phyloP scores from a whole-genome alignment of 192 early-diverging fungal genomes.

The Coemansia sp. region DNA sequence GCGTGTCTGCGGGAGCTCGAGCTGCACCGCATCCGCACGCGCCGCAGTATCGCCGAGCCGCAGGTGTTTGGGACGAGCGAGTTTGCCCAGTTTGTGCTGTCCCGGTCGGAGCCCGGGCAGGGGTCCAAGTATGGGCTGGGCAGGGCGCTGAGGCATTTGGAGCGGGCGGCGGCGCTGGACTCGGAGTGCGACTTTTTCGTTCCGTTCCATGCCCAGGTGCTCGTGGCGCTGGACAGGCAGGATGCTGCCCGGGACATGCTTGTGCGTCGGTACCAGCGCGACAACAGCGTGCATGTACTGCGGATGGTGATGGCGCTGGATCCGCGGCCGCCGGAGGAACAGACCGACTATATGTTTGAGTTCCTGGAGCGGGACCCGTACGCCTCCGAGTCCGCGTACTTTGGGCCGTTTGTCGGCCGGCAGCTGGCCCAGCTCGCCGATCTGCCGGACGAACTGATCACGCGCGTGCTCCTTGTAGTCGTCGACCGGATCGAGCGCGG shows the following conservation, averaged over 20 bases:
- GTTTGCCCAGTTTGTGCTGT: constrained; percentile 12
- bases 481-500: constrained; percentile 35
- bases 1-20: constrained; percentile 38
- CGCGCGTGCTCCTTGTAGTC: constrained; percentile 11
- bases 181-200: constrained; percentile 18
- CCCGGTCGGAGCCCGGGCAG: neutral
- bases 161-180: constrained; percentile 17
- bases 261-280: neutral
- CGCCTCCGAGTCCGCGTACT: constrained; percentile 7
- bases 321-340: neutral
- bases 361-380: constrained; percentile 38
- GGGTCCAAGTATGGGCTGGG: constrained; percentile 16
- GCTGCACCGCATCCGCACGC: neutral
- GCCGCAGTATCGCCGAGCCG: neutral
- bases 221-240: constrained; percentile 14
- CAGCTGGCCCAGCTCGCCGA: neutral
- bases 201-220: constrained; percentile 26
- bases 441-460: neutral
- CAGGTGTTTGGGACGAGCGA: constrained; percentile 24
- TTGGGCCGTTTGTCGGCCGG: constrained; percentile 11
- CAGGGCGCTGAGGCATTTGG: constrained; percentile 20
- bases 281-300: constrained; percentile 1
- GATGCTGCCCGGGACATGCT: constrained; percentile 6
- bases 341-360: constrained; percentile 20
- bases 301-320: constrained; percentile 31